Evolutionary conservation across 352 stramenopile genomes (phyloP).

Genomic region (Phytophthora ramorum): DNA sequence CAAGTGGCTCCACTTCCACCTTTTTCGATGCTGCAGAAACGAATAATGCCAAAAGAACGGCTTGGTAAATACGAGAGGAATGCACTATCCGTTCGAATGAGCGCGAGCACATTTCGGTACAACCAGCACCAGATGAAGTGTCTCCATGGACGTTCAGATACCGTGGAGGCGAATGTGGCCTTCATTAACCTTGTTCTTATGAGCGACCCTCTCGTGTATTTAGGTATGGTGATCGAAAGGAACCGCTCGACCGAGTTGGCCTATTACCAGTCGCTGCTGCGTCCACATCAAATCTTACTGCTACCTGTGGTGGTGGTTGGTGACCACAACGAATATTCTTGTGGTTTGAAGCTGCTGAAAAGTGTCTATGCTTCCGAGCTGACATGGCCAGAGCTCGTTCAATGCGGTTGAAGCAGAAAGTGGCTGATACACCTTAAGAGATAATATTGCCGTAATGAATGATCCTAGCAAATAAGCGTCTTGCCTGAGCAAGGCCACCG

Average conservation of each 20-base stretch:
- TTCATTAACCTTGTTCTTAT: constrained; percentile 53
- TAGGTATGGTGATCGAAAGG: constrained; percentile 19
- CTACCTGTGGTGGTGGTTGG: constrained; percentile 24
- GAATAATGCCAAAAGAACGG: background rate
- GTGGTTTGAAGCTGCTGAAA: constrained; percentile 17
- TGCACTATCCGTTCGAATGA: background rate
- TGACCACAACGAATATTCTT: constrained; percentile 34
- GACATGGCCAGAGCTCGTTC: constrained; percentile 34
- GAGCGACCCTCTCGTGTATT: constrained; percentile 50
- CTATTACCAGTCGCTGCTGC: constrained; percentile 34
- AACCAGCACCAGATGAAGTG: constrained; percentile 40
- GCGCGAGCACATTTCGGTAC: constrained; percentile 17
- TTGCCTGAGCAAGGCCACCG: too few species aligned
- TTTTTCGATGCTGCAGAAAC: background rate
- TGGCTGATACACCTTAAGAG: too few species aligned
- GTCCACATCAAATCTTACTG: constrained; percentile 27
- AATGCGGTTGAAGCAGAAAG: constrained; percentile 29
- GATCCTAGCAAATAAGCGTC: too few species aligned
- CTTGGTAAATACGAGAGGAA: background rate
- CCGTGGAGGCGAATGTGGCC: constrained; percentile 38
- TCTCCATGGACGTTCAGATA: constrained; percentile 22
- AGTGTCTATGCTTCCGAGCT: constrained; percentile 20
- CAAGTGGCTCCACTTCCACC: background rate
- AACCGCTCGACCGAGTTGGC: constrained; percentile 24
- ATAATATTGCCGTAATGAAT: too few species aligned